These are phyloP conservation scores for Oryza meridionalis DNA, from an alignment of 176 grass and related monocot genomes.

Conservation along the genomic window DNA sequence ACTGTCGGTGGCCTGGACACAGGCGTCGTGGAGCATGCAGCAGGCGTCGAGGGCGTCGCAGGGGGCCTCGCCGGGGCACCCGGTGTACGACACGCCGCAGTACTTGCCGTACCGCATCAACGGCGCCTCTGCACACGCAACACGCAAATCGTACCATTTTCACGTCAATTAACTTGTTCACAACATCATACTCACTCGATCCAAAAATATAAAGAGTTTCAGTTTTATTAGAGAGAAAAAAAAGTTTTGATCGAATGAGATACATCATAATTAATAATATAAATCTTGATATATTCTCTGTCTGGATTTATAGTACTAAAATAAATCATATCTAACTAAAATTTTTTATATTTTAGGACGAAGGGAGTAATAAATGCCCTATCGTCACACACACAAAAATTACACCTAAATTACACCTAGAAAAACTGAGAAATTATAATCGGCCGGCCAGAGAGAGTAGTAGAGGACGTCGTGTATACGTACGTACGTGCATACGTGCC, in stretches of 20 bases:
- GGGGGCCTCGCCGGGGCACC: slow-evolving; percentile 74
- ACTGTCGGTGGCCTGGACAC: slow-evolving; percentile 66
- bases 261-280: too few relatives aligned
- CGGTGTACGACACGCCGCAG: slow-evolving; percentile 78
- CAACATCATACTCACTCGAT: too few relatives aligned
- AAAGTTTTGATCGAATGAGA: too few relatives aligned
- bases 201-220: too few relatives aligned
- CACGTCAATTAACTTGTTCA: not conserved
- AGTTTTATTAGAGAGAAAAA: too few relatives aligned
- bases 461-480: not conserved
- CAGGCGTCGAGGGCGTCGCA: slow-evolving; percentile 92
- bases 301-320: too few relatives aligned
- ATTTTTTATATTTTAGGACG: too few relatives aligned
- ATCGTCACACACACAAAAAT: too few relatives aligned
- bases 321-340: too few relatives aligned
- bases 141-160: not conserved
- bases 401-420: not conserved
- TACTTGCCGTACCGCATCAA: slow-evolving; percentile 89
- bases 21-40: slow-evolving; percentile 91
- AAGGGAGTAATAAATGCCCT: too few relatives aligned
- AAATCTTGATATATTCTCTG: too few relatives aligned
- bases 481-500: slow-evolving; percentile 35
- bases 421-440: not conserved
- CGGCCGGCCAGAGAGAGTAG: not conserved
- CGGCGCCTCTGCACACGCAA: slow-evolving; percentile 45